These are phyloP conservation scores for Penicillium salamii DNA, from an alignment of 495 filamentous ascomycete species.

Conservation along the genomic window DNA sequence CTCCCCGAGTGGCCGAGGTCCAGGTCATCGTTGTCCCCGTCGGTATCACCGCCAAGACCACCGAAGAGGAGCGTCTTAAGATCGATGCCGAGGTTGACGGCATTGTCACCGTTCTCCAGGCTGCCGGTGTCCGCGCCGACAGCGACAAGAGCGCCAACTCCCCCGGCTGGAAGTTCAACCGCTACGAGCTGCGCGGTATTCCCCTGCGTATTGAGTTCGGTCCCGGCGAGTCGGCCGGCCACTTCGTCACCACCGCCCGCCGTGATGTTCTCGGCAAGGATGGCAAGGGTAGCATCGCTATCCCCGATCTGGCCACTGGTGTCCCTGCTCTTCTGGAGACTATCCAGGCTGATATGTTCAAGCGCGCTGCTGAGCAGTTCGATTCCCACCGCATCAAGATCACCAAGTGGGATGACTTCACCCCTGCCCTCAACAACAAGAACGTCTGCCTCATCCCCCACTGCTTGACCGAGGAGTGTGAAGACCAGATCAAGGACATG, in stretches of 20 bases:
- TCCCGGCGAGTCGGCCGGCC: slow-evolving; percentile 82
- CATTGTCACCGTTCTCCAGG: slow-evolving; percentile 60
- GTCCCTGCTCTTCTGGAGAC: slow-evolving; percentile 79
- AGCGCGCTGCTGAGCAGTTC: slow-evolving; percentile 74
- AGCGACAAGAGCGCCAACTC: slow-evolving; percentile 82
- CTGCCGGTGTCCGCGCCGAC: slow-evolving; percentile 64
- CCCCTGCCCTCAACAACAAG: slow-evolving; percentile 83
- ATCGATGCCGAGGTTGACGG: slow-evolving; percentile 69
- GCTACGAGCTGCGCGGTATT: slow-evolving; percentile 93
- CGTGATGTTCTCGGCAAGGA: slow-evolving; percentile 70
- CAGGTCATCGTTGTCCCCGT: slow-evolving; percentile 92
- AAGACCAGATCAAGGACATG: slow-evolving; percentile 90
- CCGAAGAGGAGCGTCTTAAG: slow-evolving; percentile 68
- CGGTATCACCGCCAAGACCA: slow-evolving; percentile 82
- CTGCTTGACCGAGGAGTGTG: slow-evolving; percentile 78
- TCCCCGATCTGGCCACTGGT: slow-evolving; percentile 64
- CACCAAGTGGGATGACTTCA: slow-evolving; percentile 85
- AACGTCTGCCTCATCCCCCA: slow-evolving; percentile 86
- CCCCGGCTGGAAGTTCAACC: slow-evolving; percentile 96
- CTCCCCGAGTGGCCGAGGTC: slow-evolving; percentile 80
- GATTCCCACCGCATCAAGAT: slow-evolving; percentile 73
- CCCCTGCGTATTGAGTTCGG: slow-evolving; percentile 93
- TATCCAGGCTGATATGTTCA: slow-evolving; percentile 85
- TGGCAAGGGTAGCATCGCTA: slow-evolving; percentile 69
- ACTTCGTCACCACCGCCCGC: slow-evolving; percentile 78